A percentile compares a stretch with the other conserved stretches of the same genome.
These are phyloP conservation scores for Chrysophaeum taylorii DNA, from an alignment of 352 stramenopile species.

Conservation along the genomic window DNA sequence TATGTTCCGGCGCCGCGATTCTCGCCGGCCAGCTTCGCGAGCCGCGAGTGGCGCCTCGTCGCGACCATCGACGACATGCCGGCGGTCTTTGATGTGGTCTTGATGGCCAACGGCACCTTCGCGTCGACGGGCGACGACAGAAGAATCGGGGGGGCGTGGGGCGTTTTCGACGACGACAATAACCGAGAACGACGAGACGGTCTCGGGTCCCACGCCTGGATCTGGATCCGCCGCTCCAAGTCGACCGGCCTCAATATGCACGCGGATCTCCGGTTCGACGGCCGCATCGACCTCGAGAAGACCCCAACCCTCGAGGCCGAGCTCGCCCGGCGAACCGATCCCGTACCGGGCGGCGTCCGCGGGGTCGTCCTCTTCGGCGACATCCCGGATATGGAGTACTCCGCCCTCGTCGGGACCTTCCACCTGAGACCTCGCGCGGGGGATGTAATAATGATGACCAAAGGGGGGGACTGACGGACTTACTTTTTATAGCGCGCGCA, in stretches of 20 bases:
- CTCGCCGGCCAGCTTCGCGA: neutral
- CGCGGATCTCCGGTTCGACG: neutral
- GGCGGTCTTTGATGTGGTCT: neutral
- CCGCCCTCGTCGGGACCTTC: neutral
- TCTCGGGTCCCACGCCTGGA: neutral
- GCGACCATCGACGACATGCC: neutral
- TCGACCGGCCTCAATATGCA: neutral
- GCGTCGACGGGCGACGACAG: neutral
- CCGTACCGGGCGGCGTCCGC: neutral
- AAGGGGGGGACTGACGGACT: too few species aligned
- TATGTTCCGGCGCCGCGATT: neutral
- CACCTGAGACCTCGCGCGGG: neutral
- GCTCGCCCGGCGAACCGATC: neutral
- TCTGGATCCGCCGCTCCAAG: conserved; percentile 4
- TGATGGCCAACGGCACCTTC: neutral
- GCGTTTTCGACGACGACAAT: neutral
- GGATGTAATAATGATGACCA: too few species aligned
- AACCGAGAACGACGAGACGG: neutral
- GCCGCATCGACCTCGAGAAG: too few species aligned
- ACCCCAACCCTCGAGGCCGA: neutral
- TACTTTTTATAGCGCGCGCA: too few species aligned
- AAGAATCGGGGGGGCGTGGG: neutral
- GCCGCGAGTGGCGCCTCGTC: neutral
- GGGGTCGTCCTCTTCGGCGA: neutral
- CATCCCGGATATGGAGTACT: conserved; percentile 9